Percentiles rank a stretch among this genome's conserved stretches.
These are phyloP conservation scores for Talaromyces albobiverticillius DNA, from an alignment of 2,329 filamentous ascomycete genomes.

Conservation along the genomic window DNA sequence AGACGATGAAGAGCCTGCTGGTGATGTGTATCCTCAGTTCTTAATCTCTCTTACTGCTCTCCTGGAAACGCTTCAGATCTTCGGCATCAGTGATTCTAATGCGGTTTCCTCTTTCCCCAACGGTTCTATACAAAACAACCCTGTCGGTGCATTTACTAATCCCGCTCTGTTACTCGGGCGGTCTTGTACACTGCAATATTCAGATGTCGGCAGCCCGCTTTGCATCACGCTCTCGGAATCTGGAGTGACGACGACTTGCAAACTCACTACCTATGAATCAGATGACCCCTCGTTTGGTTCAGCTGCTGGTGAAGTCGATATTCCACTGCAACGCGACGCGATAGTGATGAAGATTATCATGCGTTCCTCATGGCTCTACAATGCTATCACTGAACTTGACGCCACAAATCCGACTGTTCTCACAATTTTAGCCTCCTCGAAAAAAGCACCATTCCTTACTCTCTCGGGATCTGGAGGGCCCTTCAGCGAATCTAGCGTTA, in stretches of 20 bases:
- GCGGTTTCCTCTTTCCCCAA: conserved; percentile 72
- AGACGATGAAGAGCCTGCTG: conserved; percentile 22
- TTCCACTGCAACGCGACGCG: conserved; percentile 79
- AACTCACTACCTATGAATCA: conserved; percentile 82
- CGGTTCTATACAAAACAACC: conserved; percentile 60
- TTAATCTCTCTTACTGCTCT: conserved; percentile 83
- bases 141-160: conserved; percentile 73
- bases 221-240: conserved; percentile 83
- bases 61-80: conserved; percentile 92
- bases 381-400: conserved; percentile 53
- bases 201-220: conserved; percentile 70
- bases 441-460: conserved; percentile 65
- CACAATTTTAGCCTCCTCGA: conserved; percentile 63
- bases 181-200: conserved; percentile 80
- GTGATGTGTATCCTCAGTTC: conserved; percentile 62
- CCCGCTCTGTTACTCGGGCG: conserved; percentile 80
- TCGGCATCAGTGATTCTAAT: conserved; percentile 65
- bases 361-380: conserved; percentile 55
- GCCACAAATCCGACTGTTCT: conserved; percentile 70
- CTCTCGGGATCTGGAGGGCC: conserved; percentile 63
- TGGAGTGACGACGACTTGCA: conserved; percentile 83
- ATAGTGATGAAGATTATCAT: conserved; percentile 93
- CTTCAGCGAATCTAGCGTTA: conserved; percentile 59
- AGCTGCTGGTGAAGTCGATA: conserved; percentile 44
- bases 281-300: conserved; percentile 61